These are phyloP conservation scores for Pythium coloratum DNA, from an alignment of 352 stramenopile genomes.

Conservation along the genomic window DNA sequence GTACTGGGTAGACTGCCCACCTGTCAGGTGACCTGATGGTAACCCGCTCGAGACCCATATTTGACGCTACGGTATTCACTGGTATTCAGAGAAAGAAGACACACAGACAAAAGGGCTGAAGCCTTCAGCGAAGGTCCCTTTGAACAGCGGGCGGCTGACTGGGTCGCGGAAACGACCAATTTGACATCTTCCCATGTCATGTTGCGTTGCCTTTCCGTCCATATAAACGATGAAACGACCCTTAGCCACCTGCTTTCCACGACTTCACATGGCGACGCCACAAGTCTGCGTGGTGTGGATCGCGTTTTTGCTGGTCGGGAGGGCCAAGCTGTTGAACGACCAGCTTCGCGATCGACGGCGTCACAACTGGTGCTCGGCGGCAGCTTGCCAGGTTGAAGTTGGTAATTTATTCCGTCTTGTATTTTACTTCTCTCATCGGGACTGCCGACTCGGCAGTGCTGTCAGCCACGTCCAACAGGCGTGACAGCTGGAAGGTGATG, in stretches of 20 bases:
- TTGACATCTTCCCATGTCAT: background rate
- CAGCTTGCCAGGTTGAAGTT: slow-evolving; percentile 14
- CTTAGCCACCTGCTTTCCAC: background rate
- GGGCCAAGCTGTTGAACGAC: background rate
- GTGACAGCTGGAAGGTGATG: slow-evolving; percentile 24
- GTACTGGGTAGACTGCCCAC: no score
- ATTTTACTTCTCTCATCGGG: slow-evolving; percentile 11
- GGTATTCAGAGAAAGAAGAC: no score
- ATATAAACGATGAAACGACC: background rate
- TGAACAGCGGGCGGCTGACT: no score
- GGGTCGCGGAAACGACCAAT: no score
- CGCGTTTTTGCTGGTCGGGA: background rate
- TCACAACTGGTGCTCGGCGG: background rate
- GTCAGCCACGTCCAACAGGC: slow-evolving; percentile 15
- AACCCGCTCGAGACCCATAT: no score
- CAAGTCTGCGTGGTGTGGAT: background rate
- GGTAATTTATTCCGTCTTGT: slow-evolving; percentile 21
- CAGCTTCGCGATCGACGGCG: no score
- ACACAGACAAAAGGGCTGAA: no score
- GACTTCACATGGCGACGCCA: background rate
- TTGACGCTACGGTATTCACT: no score
- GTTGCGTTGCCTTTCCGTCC: background rate
- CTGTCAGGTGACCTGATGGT: no score
- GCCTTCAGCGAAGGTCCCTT: background rate
- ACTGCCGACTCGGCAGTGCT: background rate